These are phyloP conservation scores for Syzygium malaccense DNA, from an alignment of 441 rosid species.

Conservation along the genomic window DNA sequence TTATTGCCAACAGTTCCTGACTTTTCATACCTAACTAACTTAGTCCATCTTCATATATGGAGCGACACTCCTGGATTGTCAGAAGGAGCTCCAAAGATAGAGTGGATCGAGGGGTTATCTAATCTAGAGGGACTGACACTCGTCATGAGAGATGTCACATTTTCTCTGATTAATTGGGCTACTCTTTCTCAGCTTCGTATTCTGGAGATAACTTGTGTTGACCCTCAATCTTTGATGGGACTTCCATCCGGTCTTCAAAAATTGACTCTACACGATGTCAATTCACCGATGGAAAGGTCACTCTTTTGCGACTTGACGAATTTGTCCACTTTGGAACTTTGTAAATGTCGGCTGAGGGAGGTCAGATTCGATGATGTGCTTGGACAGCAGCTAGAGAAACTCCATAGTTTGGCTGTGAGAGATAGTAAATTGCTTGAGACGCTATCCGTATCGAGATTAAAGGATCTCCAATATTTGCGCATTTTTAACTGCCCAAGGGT, in stretches of 20 bases:
- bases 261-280: not conserved
- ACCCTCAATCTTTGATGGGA: fast-evolving
- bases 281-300: not conserved
- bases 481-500: fast-evolving
- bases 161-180: not conserved
- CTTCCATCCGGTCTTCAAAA: fast-evolving
- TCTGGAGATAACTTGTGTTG: fast-evolving
- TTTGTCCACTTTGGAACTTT: not conserved
- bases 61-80: not conserved
- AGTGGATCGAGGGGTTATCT: not conserved
- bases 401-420: fast-evolving
- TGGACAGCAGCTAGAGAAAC: not conserved
- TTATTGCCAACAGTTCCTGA: not conserved
- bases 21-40: not conserved
- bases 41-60: fast-evolving
- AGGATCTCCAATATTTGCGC: fast-evolving
- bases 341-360: not conserved
- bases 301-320: not conserved
- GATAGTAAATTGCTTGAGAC: not conserved
- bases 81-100: not conserved
- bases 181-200: not conserved
- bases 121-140: fast-evolving
- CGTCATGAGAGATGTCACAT: fast-evolving
- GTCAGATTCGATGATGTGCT: not conserved
- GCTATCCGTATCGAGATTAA: not conserved